Evolutionary conservation across 2,329 filamentous ascomycete species (phyloP).

Genomic region (Fusarium armeniacum): DNA sequence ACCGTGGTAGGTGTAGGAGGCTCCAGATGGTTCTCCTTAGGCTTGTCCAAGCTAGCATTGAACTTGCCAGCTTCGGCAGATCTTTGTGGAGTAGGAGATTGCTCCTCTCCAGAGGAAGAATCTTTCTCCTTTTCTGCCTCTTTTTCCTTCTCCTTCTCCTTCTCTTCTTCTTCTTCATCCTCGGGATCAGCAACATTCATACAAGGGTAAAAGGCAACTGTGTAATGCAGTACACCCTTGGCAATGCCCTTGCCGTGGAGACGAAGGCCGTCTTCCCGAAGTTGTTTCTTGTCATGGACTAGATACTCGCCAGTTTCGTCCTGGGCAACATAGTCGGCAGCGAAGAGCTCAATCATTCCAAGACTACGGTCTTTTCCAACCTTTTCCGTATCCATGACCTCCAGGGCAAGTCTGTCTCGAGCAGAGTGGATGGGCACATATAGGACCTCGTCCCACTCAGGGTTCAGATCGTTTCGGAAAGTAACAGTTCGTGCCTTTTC

Average conservation of each 20-base stretch:
- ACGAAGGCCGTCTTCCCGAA: slow-evolving; percentile 76
- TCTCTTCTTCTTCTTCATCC: slow-evolving; percentile 76
- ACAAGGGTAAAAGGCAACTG: slow-evolving; percentile 89
- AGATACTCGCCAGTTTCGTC: slow-evolving; percentile 85
- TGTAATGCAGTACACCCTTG: slow-evolving; percentile 88
- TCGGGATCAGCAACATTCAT: slow-evolving; percentile 91
- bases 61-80: slow-evolving; percentile 60
- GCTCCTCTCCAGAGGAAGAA: slow-evolving; percentile 36
- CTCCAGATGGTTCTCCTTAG: slow-evolving; percentile 41
- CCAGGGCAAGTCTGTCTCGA: slow-evolving; percentile 86
- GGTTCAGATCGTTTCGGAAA: slow-evolving; percentile 94
- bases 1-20: slow-evolving; percentile 56
- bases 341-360: slow-evolving; percentile 82
- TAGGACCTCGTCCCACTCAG: slow-evolving; percentile 94
- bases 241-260: slow-evolving; percentile 78
- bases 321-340: slow-evolving; percentile 83
- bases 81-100: slow-evolving; percentile 29
- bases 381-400: slow-evolving; percentile 97
- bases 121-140: slow-evolving; percentile 37
- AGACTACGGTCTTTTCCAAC: slow-evolving; percentile 91
- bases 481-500: slow-evolving; percentile 94
- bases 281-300: slow-evolving; percentile 80
- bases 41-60: slow-evolving; percentile 56
- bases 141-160: slow-evolving; percentile 53
- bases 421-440: slow-evolving; percentile 91